Percentiles rank a stretch among this genome's conserved stretches.
Evolutionary conservation across 2,329 filamentous ascomycete genomes (phyloP).

Genomic region (Cryphonectria radicalis): DNA sequence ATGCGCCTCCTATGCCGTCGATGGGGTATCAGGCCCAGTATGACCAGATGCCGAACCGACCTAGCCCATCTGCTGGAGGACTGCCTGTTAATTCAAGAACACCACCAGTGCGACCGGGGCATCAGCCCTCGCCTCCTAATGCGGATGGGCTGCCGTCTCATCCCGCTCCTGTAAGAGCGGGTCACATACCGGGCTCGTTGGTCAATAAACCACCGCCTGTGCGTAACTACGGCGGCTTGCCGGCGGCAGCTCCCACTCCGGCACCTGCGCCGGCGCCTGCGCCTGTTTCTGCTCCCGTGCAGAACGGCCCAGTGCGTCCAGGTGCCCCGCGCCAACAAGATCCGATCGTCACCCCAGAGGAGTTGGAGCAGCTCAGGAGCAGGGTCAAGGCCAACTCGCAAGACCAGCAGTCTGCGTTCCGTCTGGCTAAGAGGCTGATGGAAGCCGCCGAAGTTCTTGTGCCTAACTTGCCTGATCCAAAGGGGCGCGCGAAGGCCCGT

Average conservation of each 20-base stretch:
- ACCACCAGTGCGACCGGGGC: conserved; percentile 35
- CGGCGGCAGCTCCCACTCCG: conserved; percentile 40
- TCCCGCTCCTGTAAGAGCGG: conserved; percentile 65
- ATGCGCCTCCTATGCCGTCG: conserved; percentile 57
- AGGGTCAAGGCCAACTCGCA: conserved; percentile 71
- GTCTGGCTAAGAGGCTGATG: conserved; percentile 80
- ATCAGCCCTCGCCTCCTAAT: conserved; percentile 40
- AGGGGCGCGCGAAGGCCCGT: conserved; percentile 72
- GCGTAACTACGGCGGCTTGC: conserved; percentile 57
- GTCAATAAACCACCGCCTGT: conserved; percentile 63
- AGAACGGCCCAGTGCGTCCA: conserved; percentile 7
- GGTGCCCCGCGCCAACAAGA: conserved; percentile 39
- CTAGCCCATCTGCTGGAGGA: conserved; percentile 31
- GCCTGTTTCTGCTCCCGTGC: conserved; percentile 1
- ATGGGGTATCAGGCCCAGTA: conserved; percentile 28
- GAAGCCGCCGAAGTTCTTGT: conserved; percentile 82
- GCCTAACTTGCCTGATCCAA: conserved; percentile 66
- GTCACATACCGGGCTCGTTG: conserved; percentile 62
- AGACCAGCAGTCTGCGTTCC: conserved; percentile 73
- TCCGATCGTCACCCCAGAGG: conserved; percentile 72
- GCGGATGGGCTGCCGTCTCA: conserved; percentile 60
- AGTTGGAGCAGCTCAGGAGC: conserved; percentile 76
- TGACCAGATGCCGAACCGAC: conserved; percentile 29
- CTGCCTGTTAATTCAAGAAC: conserved; percentile 35
- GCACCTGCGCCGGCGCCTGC: conserved; percentile 32